Conservation (phyloP, 257 asterid species). For the Solanum verrucosum region DNA sequence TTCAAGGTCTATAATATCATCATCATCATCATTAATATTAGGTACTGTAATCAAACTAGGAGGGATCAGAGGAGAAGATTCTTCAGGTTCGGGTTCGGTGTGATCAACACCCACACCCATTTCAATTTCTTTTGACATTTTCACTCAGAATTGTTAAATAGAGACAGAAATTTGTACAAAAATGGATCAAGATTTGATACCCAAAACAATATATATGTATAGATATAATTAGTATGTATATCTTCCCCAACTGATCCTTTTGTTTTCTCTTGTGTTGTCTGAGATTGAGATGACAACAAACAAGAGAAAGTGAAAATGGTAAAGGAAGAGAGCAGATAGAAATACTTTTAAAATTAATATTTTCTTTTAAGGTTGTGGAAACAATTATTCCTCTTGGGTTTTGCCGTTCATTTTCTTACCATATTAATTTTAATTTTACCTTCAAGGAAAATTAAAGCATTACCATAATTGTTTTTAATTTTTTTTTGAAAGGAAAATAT, state of each 20-base stretch:
- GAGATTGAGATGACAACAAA: not conserved
- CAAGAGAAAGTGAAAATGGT: not conserved
- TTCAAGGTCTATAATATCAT: slow-evolving; percentile 60
- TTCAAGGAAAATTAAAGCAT: no score
- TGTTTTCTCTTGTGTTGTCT: not conserved
- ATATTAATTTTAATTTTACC: no score
- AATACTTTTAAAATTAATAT: no score
- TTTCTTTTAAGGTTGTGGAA: not conserved
- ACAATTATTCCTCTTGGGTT: not conserved
- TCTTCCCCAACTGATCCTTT: not conserved
- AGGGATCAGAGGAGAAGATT: slow-evolving; percentile 65
- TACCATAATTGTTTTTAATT: no score
- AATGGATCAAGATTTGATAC: not conserved
- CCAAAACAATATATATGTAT: not conserved
- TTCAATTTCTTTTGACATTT: not conserved
- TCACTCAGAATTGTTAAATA: not conserved
- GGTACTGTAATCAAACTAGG: slow-evolving; percentile 51
- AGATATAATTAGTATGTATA: not conserved
- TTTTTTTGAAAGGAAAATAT: no score
- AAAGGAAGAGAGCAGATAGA: not conserved
- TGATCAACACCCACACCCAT: slow-evolving; percentile 52
- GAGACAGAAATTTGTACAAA: not conserved
- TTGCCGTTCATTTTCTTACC: no score
- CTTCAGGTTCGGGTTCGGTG: slow-evolving; percentile 15
- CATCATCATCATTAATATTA: slow-evolving; percentile 22